A percentile compares a stretch with the other conserved stretches of the same genome.
These are phyloP conservation scores for Cucumis cinereus DNA, from an alignment of 306 rosid species.

Conservation along the genomic window DNA sequence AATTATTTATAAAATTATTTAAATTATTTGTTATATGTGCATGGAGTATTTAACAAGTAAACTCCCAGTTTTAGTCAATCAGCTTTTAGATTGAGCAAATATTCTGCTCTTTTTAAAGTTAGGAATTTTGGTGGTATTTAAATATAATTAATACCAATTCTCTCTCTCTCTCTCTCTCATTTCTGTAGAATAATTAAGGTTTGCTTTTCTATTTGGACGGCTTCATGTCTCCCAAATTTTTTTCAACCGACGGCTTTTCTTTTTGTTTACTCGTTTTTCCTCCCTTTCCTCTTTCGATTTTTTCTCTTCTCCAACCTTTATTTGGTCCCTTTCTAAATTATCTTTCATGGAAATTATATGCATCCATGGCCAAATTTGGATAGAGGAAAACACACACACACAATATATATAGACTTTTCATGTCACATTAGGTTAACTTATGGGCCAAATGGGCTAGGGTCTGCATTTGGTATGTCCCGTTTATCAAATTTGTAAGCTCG, in stretches of 20 bases:
- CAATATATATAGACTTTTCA: too few species aligned
- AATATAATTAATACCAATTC: neutral
- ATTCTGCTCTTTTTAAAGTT: neutral
- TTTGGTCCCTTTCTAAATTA: neutral
- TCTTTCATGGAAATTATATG: neutral
- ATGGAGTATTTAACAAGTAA: constrained; percentile 7
- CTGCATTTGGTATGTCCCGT: too few species aligned
- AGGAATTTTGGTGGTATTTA: neutral
- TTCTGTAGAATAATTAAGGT: neutral
- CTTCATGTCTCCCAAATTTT: neutral
- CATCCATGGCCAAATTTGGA: too few species aligned
- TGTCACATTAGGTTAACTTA: too few species aligned
- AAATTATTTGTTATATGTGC: neutral
- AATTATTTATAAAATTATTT: too few species aligned
- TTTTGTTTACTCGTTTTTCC: neutral
- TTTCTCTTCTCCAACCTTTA: neutral
- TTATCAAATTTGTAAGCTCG: too few species aligned
- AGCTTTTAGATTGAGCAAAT: constrained; percentile 3
- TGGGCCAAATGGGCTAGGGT: too few species aligned
- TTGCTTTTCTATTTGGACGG: neutral
- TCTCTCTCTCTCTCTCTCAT: neutral
- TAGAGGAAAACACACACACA: too few species aligned
- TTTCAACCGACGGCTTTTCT: neutral
- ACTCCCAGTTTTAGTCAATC: neutral
- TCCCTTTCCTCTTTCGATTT: neutral